Percentiles rank a stretch among this genome's conserved stretches.
Conservation (phyloP, 805 yeast genomes). For the Sugiyamaella mastotermitis region DNA sequence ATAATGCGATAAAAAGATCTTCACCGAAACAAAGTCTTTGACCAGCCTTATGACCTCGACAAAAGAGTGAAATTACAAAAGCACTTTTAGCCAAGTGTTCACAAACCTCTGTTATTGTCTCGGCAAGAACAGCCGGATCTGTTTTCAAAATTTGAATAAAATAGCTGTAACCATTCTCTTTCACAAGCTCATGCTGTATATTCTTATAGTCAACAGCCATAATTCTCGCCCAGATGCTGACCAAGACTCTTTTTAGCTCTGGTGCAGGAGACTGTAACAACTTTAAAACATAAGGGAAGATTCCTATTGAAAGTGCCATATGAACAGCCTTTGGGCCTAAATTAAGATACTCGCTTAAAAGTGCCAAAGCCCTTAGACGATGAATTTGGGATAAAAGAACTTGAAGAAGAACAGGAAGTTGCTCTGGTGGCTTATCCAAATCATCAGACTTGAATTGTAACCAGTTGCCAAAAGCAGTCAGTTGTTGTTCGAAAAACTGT, state of each 20-base stretch:
- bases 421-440: conserved; percentile 85
- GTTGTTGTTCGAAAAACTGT: conserved; percentile 90
- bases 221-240: conserved; percentile 95
- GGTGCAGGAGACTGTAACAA: conserved; percentile 91
- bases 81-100: conserved; percentile 96
- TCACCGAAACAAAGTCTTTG: conserved; percentile 73
- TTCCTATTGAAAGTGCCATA: conserved; percentile 86
- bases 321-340: conserved; percentile 98
- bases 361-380: conserved; percentile 77
- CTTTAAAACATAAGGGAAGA: conserved; percentile 89
- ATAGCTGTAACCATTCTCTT: conserved; percentile 85
- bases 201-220: conserved; percentile 90
- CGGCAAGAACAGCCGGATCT: conserved; percentile 17
- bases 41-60: conserved; percentile 71
- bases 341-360: conserved; percentile 81
- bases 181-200: conserved; percentile 86
- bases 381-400: conserved; percentile 92
- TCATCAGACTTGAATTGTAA: conserved; percentile 76
- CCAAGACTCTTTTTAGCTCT: conserved; percentile 87
- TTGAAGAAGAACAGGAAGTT: conserved; percentile 87
- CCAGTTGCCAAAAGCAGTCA: conserved; percentile 97
- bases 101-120: conserved; percentile 47
- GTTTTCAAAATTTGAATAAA: conserved; percentile 64
- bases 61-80: conserved; percentile 78
- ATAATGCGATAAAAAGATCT: conserved; percentile 63